phyloP scores from a whole-genome alignment of 495 filamentous ascomycete species.

The Xylaria grammica region DNA sequence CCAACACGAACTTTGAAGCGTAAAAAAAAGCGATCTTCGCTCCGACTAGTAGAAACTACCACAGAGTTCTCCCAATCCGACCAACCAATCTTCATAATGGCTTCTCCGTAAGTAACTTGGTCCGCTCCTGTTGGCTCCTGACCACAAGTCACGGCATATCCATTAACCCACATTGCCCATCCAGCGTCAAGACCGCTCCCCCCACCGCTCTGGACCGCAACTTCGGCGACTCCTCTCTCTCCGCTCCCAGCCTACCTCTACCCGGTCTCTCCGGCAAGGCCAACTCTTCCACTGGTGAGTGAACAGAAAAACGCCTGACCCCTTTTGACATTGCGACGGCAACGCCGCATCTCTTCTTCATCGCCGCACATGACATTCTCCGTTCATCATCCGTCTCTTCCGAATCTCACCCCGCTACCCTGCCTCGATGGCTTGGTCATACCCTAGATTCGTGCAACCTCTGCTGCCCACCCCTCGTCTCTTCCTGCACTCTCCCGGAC shows the following conservation, averaged over 20 bases:
- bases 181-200: conserved; percentile 26
- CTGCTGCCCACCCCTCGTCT: background rate
- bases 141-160: background rate
- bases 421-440: background rate
- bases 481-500: background rate
- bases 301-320: background rate
- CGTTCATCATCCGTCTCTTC: background rate
- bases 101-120: conserved; percentile 34
- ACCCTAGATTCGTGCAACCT: background rate
- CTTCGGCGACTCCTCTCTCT: conserved; percentile 12
- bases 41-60: conserved; percentile 19
- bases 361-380: background rate
- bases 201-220: conserved; percentile 23
- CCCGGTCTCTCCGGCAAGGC: conserved; percentile 42
- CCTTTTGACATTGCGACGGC: background rate
- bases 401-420: background rate
- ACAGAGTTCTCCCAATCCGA: background rate
- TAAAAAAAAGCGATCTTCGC: conserved; percentile 30
- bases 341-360: background rate
- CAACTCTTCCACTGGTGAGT: conserved; percentile 40
- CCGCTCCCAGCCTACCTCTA: conserved; percentile 35
- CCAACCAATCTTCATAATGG: conserved; percentile 29
- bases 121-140: conserved; percentile 1
- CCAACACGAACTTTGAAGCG: conserved; percentile 20
- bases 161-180: background rate